Base-by-base conservation (phyloP, 2,329 filamentous ascomycete species). In the Sporothrix euskadiensis region DNA sequence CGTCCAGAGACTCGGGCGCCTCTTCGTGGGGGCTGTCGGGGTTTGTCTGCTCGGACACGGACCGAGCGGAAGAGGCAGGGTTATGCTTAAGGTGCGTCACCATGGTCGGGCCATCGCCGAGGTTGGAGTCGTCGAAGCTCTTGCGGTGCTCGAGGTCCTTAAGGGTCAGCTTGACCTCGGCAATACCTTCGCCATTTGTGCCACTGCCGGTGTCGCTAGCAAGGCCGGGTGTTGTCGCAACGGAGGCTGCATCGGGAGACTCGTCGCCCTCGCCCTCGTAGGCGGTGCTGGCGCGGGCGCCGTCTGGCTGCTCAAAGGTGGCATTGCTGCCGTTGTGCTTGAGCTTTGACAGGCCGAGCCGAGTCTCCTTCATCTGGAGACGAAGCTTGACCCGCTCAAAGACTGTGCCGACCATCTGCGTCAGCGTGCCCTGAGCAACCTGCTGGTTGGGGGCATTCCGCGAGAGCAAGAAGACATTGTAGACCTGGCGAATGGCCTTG, bases 371-470 rank as follows among this genome's bases (percentile, higher is more conserved):
- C 85, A 94, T 90, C 74, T 94, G 91, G 75, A 99, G 84, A 71
- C 96, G 88, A 0, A 89, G 88, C 83, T 96, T 97, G 76, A 99
- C 95, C 75, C 96, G 87, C 82, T 99, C 96, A 79, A 99, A 99
- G 3, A 99, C 96, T 1, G 95, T 98, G 76, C 95, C 94, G 54
- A 98, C 94, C 96, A 99, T 99, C 83, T 99, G 96, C 3, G 95
- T 97, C 79, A 99, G 85, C 4, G 96, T 98, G 2, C 96, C 96
- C 81, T 99, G 97, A 0, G 97, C 97, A 69, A 98, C 93, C 81
- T 97, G 94, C 84, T 99, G 96, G 81, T 98, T 99, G 73, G 94
- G 90, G 76, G 92, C 97, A 76, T 91, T 97, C 80, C 96, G 94
- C 77, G 95, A 98, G 69, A 98, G 89, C 74, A 99, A 87, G 82